A percentile compares a stretch with the other conserved stretches of the same genome.
These are phyloP conservation scores for Ilex aquifolium DNA, from an alignment of 257 asterid species.

Conservation along the genomic window DNA sequence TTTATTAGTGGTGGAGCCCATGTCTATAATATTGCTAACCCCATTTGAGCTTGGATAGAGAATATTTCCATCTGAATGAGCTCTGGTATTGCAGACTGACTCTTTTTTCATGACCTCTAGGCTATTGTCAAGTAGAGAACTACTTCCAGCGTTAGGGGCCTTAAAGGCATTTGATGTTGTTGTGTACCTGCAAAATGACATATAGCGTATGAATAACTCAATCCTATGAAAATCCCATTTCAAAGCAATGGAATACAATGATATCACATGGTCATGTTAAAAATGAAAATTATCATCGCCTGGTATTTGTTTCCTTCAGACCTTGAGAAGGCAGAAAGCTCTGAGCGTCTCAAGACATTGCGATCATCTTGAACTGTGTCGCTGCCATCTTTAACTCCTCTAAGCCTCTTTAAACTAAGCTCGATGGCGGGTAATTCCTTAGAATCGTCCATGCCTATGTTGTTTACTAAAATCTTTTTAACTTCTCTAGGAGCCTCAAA, in stretches of 20 bases:
- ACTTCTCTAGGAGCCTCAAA: constrained; percentile 40
- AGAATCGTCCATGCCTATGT: constrained; percentile 24
- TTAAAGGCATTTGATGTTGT: constrained; percentile 42
- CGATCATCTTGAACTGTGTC: constrained; percentile 45
- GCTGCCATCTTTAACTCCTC: constrained; percentile 47
- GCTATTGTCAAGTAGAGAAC: constrained; percentile 39
- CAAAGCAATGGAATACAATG: too few relatives aligned
- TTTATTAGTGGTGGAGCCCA: constrained; percentile 58
- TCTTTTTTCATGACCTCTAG: constrained; percentile 40
- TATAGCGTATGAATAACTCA: constrained; percentile 12
- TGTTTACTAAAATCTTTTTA: constrained; percentile 27
- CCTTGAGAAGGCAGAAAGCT: constrained; percentile 90
- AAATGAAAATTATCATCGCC: neutral
- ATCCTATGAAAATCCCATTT: constrained; percentile 6
- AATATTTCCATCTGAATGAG: constrained; percentile 33
- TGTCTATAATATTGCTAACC: constrained; percentile 45
- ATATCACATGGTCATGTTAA: too few relatives aligned
- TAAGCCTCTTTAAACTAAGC: constrained; percentile 57
- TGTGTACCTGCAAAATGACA: constrained; percentile 51
- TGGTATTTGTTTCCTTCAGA: constrained; percentile 20
- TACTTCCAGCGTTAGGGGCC: constrained; percentile 45
- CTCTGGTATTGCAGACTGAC: constrained; percentile 28
- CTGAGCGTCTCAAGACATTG: constrained; percentile 54
- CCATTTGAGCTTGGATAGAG: constrained; percentile 52
- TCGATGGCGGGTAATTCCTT: constrained; percentile 31